A percentile compares a stretch with the other conserved stretches of the same genome.
Evolutionary conservation across 78 protist genomes (phyloP).

Genomic region (Dictyostelium firmibasis): DNA sequence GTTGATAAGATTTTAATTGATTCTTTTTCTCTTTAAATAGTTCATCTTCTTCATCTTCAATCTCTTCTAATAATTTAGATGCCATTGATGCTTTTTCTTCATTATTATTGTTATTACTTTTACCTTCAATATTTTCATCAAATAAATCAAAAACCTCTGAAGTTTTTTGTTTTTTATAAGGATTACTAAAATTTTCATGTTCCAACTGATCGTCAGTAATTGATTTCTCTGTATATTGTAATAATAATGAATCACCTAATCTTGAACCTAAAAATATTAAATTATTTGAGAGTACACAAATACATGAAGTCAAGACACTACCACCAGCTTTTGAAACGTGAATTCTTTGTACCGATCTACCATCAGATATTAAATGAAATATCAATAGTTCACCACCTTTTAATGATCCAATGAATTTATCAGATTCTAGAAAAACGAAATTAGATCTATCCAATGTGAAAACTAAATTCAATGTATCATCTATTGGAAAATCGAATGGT

Average conservation of each 20-base stretch:
- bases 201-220: not conserved
- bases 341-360: constrained; percentile 57
- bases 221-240: constrained; percentile 40
- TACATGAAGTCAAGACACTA: constrained; percentile 63
- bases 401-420: constrained; percentile 48
- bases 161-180: constrained; percentile 70
- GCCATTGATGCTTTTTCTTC: not conserved
- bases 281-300: constrained; percentile 47
- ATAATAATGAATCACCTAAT: constrained; percentile 74
- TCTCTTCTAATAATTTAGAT: not conserved
- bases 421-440: constrained; percentile 37
- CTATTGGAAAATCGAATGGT: constrained; percentile 47
- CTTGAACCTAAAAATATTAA: constrained; percentile 79
- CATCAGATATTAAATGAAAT: constrained; percentile 70
- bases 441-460: constrained; percentile 58
- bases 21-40: constrained; percentile 52
- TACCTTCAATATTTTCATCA: constrained; percentile 3
- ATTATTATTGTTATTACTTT: not conserved
- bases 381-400: constrained; percentile 71
- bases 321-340: constrained; percentile 67
- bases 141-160: constrained; percentile 62
- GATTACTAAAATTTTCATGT: constrained; percentile 52
- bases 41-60: constrained; percentile 55
- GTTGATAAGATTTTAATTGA: constrained; percentile 59
- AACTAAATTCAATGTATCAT: constrained; percentile 42